Percentiles rank a stretch among this genome's conserved stretches.
Evolutionary conservation across 2,329 filamentous ascomycete species (phyloP).

Genomic region (Aspergillus amoenus): DNA sequence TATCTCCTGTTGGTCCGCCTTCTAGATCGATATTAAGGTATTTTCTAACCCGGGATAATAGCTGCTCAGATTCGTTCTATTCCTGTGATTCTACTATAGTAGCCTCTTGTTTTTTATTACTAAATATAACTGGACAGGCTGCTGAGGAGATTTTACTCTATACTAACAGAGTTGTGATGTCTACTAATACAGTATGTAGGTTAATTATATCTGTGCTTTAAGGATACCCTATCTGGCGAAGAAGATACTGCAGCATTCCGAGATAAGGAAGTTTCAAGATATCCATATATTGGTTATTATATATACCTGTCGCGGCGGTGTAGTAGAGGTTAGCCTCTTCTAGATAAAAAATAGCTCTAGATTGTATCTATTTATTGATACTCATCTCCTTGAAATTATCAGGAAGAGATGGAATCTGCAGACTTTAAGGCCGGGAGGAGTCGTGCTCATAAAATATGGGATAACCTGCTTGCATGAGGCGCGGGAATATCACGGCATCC

Average conservation of each 20-base stretch:
- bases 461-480: constrained; percentile 29
- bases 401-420: constrained; percentile 29
- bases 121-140: constrained; percentile 20
- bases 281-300: constrained; percentile 23
- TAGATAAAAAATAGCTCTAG: constrained; percentile 19
- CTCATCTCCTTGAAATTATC: constrained; percentile 23
- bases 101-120: no score
- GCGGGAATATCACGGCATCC: constrained; percentile 25
- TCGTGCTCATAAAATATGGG: constrained; percentile 28
- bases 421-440: constrained; percentile 22
- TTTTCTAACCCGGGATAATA: no score
- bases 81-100: no score
- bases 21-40: no score
- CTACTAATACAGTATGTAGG: constrained; percentile 25
- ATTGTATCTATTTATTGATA: constrained; percentile 22
- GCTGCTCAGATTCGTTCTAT: no score
- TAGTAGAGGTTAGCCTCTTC: constrained; percentile 32
- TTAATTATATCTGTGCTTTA: constrained; percentile 31
- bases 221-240: constrained; percentile 27
- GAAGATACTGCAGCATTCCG: constrained; percentile 27
- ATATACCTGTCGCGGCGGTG: constrained; percentile 26
- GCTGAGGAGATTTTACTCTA: constrained; percentile 41
- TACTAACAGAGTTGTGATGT: constrained; percentile 21
- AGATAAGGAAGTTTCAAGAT: constrained; percentile 23
- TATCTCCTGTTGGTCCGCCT: no score